Base-by-base conservation (phyloP, 331 rosid genomes). In the Phaseolus coccineus region DNA sequence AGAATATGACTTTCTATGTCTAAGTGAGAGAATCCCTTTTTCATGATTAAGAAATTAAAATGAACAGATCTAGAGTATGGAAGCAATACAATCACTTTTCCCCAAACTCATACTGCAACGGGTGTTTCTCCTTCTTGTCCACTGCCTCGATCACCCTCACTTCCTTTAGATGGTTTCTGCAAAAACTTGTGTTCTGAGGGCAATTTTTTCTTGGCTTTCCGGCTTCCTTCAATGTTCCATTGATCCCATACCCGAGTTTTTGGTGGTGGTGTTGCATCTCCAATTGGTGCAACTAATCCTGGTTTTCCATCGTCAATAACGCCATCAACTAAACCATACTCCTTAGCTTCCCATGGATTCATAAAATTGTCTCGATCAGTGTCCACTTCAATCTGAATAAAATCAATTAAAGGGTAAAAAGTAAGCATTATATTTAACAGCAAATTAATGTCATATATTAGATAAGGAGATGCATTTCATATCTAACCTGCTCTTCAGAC, bases 321-420 rank as follows among this genome's bases (percentile, higher is more conserved):
- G 5, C 25, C 90, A 68, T 95, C 97, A 30, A 95, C 15, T 71
- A 95, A 84, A 57, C 97, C 99, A 27, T 93, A 95, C 31, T 91
- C 98, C 87, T 88, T 93, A 0, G 99, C 98, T 88, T 90, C 93
- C 98, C 99, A 95, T 1, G 99, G 81, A 83, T 86, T 93, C 99
- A 95, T 88, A 82, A 93, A 95, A 76, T 93, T 86, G 86, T 95
- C 99, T 24, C 98, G 93, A 27, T 87, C 92, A 0, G 99, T 93
- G 87, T 91, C 99, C 68, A 56, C 40, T 71, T 93, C 98, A 74
- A 95, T 61, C 99, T 95, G 90, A 84, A 82, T 7, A 22, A 25
- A 80, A 47, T 25, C 46, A 71, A 30, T 24, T 16, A 13, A 55
- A 51, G 30, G 40, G 70, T 70, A 12, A 8, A 28, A 51, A 6